Evolutionary conservation across 2,329 filamentous ascomycete species (phyloP), one percentile per base, ranked within the genome.

Genomic region (Penicillium sp.): DNA sequence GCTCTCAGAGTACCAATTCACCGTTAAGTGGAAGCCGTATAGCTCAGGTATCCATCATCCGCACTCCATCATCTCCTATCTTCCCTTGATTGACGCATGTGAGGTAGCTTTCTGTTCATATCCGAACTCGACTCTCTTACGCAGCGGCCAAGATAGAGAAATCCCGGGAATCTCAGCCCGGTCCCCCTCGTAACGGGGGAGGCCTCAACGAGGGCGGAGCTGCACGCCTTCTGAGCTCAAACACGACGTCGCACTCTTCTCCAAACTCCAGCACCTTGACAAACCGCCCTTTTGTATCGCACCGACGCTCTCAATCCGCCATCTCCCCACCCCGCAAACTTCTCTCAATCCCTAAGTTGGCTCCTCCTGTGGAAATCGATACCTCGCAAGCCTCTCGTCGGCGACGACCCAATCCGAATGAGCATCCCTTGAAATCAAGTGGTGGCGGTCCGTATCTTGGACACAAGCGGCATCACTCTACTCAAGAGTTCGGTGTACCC

Each of bases 131-230:
- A 60, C 78, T 97, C 27, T 88, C 89, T 5, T 96, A 96, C 68
- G 91, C 91, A 55, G 93, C 95, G 80, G 80, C 94, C 64, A 96
- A 95, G 69, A 86, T 96, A 36, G 88, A 89, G 65, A 84, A 94
- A 63, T 89, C 88, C 49, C 93, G 90, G 85, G 86, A 95, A 69
- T 79, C 84, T 43, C 63, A 85, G 54, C 83, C 82, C 18, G 46
- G 36, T 12, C 44, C 51, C 9, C 51, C 57, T 34, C 39, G 47
- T 36, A 41, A 52, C 11, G 27, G 54, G 25, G 53, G 11, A 11
- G 8, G 11, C 11, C 11, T 11, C 11, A 11, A 11, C 3, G 29
- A 32, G 91, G 67, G 80, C 91, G 28, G 88, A 91, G 69, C 81
- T 80, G 40, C 57, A 41, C 64, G 63, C 34, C 53, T 61, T 2